phyloP scores from a whole-genome alignment of 2,329 filamentous ascomycete species.

The Karstenula rhodostoma region DNA sequence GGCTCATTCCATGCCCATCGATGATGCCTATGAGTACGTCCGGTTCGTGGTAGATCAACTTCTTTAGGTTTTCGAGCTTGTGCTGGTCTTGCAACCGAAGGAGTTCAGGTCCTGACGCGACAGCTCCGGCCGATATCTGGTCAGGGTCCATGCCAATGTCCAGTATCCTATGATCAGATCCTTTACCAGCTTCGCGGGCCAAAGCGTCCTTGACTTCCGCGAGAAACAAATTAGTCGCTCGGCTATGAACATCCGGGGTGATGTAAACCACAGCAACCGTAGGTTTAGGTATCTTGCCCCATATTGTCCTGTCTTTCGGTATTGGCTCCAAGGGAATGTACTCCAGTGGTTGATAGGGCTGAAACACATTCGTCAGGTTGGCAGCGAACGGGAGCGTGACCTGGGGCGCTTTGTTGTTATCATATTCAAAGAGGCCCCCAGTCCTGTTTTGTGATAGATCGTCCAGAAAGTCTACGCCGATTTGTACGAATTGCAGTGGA shows the following conservation, averaged over 20 bases:
- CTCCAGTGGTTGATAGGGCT: background rate
- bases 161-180: background rate
- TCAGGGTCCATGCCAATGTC: background rate
- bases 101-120: background rate
- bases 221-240: background rate
- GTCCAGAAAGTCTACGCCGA: background rate
- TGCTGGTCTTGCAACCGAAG: background rate
- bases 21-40: conserved; percentile 7
- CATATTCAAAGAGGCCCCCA: too few species aligned
- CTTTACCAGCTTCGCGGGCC: background rate
- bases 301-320: background rate
- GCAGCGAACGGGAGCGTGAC: background rate
- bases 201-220: background rate
- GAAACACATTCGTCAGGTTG: too few species aligned
- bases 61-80: background rate
- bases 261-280: background rate
- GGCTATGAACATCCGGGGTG: background rate
- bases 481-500: background rate
- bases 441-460: too few species aligned
- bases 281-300: background rate
- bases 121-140: background rate
- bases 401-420: background rate
- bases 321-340: background rate
- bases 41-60: background rate
- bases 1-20: background rate